Evolutionary conservation across 2,329 filamentous ascomycete genomes (phyloP).

Genomic region (Penicillium verrucosum): DNA sequence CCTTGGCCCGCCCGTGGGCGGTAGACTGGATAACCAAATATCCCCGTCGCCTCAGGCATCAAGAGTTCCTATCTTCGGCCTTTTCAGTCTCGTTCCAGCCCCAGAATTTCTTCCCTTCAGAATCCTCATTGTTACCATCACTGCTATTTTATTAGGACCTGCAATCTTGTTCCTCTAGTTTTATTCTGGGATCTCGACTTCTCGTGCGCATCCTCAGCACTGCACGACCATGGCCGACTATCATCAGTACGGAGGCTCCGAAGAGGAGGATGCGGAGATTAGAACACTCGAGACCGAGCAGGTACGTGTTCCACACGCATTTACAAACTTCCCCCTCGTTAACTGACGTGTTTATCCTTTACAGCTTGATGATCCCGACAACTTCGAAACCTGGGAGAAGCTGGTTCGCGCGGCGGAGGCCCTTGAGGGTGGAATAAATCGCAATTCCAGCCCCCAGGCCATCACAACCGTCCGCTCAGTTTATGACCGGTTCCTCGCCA

Average conservation of each 20-base stretch:
- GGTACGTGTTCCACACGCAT: slow-evolving; percentile 51
- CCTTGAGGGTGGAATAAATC: slow-evolving; percentile 88
- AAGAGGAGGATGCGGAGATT: slow-evolving; percentile 79
- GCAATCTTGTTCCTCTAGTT: neutral
- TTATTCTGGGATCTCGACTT: neutral
- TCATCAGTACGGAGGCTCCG: slow-evolving; percentile 67
- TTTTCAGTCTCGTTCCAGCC: slow-evolving; percentile 6
- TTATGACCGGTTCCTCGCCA: slow-evolving; percentile 89
- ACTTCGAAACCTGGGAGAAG: slow-evolving; percentile 93
- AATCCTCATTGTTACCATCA: slow-evolving; percentile 14
- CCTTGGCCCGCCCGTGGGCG: neutral
- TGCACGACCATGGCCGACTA: slow-evolving; percentile 63
- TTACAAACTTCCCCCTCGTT: neutral
- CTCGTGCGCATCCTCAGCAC: slow-evolving; percentile 8
- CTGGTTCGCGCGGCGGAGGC: slow-evolving; percentile 77
- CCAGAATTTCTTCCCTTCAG: slow-evolving; percentile 5
- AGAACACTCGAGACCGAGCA: slow-evolving; percentile 74
- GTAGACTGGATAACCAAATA: neutral
- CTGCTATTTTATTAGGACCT: slow-evolving; percentile 3
- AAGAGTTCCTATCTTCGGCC: slow-evolving; percentile 2
- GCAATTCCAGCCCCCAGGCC: slow-evolving; percentile 92
- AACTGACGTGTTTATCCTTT: slow-evolving; percentile 11
- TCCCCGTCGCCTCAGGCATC: slow-evolving; percentile 1
- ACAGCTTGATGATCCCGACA: slow-evolving; percentile 71
- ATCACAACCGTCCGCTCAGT: slow-evolving; percentile 81